Conservation (phyloP, 1,139 yeast genomes). For the Meyerozyma carpophila region DNA sequence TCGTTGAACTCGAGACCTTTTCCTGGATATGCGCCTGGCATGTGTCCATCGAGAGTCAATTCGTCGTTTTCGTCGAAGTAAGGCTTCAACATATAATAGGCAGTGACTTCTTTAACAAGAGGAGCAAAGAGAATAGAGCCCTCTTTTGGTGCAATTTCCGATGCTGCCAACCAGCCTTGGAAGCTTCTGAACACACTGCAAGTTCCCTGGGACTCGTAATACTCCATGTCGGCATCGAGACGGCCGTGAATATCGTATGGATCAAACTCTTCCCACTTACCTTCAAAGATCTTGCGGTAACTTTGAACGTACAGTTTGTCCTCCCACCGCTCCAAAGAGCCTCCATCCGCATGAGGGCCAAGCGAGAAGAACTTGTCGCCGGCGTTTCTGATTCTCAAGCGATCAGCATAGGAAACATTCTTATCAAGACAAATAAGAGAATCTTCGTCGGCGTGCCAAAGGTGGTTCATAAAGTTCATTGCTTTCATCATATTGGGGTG, state of each 20-base stretch:
- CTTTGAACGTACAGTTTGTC: constrained; percentile 33
- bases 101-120: constrained; percentile 27
- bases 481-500: constrained; percentile 30
- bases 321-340: constrained; percentile 45
- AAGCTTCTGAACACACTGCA: constrained; percentile 40
- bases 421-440: constrained; percentile 22
- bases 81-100: constrained; percentile 41
- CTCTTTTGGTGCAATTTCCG: constrained; percentile 32
- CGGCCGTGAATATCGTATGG: constrained; percentile 36
- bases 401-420: constrained; percentile 33
- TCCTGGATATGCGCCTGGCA: constrained; percentile 27
- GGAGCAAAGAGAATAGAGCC: constrained; percentile 43
- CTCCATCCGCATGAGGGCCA: constrained; percentile 42
- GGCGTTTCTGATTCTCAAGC: constrained; percentile 38
- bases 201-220: constrained; percentile 19
- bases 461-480: constrained; percentile 24
- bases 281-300: constrained; percentile 36
- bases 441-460: constrained; percentile 27
- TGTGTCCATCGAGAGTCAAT: constrained; percentile 10
- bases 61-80: constrained; percentile 28
- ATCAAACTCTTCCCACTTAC: constrained; percentile 44
- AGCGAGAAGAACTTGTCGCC: constrained; percentile 28
- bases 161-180: constrained; percentile 46
- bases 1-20: constrained; percentile 21
- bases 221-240: constrained; percentile 27